Base-by-base conservation (phyloP, 495 filamentous ascomycete genomes). In the Penicilliopsis zonata region DNA sequence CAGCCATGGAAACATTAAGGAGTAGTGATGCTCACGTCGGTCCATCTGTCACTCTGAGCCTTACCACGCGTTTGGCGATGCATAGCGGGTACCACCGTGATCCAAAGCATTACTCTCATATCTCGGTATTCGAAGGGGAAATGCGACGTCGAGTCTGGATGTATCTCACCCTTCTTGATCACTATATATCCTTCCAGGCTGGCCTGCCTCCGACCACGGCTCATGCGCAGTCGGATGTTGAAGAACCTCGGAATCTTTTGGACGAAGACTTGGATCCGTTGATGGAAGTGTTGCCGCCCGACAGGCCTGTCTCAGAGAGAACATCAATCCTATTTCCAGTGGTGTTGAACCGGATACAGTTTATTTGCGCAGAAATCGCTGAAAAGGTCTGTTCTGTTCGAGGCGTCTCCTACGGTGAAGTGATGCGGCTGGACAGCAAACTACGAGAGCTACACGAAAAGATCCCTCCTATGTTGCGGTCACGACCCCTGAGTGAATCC, bases 401-500 rank as follows among this genome's bases (percentile, higher is more conserved):
- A 20, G 45, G 56, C 5, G 50, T 55, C 1, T 63, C 72, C 2
- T 94, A 95, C 50, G 87, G 94, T 13, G 78, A 90, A 28, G 73
- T 86, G 9, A 65, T 93, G 37, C 72, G 72, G 16, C 65, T 85
- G 17, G 86, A 96, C 51, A 62, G 70, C 35, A 67, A 67, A 13
- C 65, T 95, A 17, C 74, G 82, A 20, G 76, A 82, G 33, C 63
- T 78, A 3, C 74, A 76, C 35, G 69, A 65, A 10, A 59, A 67
- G 20, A 57, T 87, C 9, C 80, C 88, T 8, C 67, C 74, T 1
- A 76, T 82, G 46, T 64, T 94, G 10, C 70, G 68, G 31, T 57
- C 86, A 13, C 73, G 74, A 18, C 67, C 78, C 0, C 65, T 90
- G 14, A 73, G 80, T 27, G 80, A 86, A 37, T 74, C 62, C n/a